A percentile compares a stretch with the other conserved stretches of the same genome.
phyloP scores from a whole-genome alignment of 768 basidiomycete genomes.

The Harrya chromipes region DNA sequence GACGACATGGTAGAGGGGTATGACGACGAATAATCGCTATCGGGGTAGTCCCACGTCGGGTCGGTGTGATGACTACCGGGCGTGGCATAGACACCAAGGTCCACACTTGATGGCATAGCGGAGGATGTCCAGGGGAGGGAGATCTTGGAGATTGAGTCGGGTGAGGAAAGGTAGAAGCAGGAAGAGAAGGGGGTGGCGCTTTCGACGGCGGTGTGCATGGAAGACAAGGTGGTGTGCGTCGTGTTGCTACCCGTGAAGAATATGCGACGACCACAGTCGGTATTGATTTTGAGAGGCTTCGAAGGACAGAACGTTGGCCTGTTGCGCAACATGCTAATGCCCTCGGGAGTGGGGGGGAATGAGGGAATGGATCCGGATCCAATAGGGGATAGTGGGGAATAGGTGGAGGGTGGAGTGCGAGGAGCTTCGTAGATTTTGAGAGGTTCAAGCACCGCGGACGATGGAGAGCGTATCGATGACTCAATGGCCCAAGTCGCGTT shows the following conservation, averaged over 20 bases:
- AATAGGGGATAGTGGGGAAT: conserved; percentile 45
- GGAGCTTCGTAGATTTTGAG: conserved; percentile 45
- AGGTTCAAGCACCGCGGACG: conserved; percentile 34
- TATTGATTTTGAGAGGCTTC: conserved; percentile 60
- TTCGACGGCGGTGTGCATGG: conserved; percentile 78
- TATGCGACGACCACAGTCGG: conserved; percentile 37
- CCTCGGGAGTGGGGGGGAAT: conserved; percentile 57
- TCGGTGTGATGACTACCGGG: conserved; percentile 52
- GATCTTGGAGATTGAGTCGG: conserved; percentile 38
- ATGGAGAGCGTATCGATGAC: conserved; percentile 47
- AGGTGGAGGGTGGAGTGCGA: conserved; percentile 49
- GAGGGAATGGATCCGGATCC: conserved; percentile 41
- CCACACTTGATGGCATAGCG: conserved; percentile 37
- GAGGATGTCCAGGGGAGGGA: conserved; percentile 34
- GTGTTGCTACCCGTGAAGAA: conserved; percentile 42
- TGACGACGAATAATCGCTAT: conserved; percentile 46
- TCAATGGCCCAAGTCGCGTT: conserved; percentile 56
- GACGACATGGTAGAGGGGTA: conserved; percentile 45
- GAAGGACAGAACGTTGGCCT: conserved; percentile 33
- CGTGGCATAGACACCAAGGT: conserved; percentile 38
- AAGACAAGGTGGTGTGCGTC: conserved; percentile 47
- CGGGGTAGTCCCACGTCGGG: conserved; percentile 46
- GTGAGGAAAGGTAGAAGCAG: conserved; percentile 51
- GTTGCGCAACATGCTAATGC: conserved; percentile 40
- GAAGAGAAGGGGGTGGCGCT: conserved; percentile 54